Evolutionary conservation across 192 early-diverging fungal species (phyloP).

Genomic region (Entomortierella lignicola): DNA sequence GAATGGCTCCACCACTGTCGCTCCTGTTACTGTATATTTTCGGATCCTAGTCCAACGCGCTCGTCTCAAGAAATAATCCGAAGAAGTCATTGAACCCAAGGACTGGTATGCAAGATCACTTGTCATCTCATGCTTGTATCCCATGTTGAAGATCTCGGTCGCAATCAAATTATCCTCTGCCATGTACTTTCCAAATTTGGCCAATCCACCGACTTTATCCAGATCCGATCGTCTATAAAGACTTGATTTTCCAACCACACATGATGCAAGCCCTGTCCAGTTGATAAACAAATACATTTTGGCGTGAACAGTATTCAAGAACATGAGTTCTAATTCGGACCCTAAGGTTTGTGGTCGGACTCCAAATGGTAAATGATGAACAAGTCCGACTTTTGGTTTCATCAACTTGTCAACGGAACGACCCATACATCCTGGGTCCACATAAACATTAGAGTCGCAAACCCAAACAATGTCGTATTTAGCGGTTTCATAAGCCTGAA

Average conservation of each 20-base stretch:
- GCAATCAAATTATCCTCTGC: slow-evolving; percentile 97
- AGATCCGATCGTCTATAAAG: slow-evolving; percentile 89
- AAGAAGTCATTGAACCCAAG: slow-evolving; percentile 74
- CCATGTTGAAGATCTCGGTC: slow-evolving; percentile 83
- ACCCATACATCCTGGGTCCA: slow-evolving; percentile 79
- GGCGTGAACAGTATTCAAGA: slow-evolving; percentile 91
- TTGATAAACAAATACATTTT: slow-evolving; percentile 97
- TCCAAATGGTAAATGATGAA: slow-evolving; percentile 93
- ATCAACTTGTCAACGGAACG: slow-evolving; percentile 84
- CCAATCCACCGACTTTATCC: slow-evolving; percentile 82
- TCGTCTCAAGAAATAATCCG: slow-evolving; percentile 85
- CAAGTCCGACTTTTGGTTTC: slow-evolving; percentile 82
- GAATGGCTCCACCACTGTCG: slow-evolving; percentile 92
- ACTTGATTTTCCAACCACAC: slow-evolving; percentile 95
- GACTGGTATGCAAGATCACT: slow-evolving; percentile 89
- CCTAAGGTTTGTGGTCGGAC: slow-evolving; percentile 77
- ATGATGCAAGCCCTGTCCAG: slow-evolving; percentile 81
- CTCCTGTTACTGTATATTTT: slow-evolving; percentile 90
- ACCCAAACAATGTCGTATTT: slow-evolving; percentile 95
- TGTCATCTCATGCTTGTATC: slow-evolving; percentile 87
- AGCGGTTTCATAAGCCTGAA: slow-evolving; percentile 79
- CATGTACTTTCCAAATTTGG: slow-evolving; percentile 90
- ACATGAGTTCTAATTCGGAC: slow-evolving; percentile 86
- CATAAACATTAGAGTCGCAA: slow-evolving; percentile 90
- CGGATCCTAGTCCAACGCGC: slow-evolving; percentile 95